Conservation (phyloP, 139 green algal genomes). For the Chlamydomonas eustigma region DNA sequence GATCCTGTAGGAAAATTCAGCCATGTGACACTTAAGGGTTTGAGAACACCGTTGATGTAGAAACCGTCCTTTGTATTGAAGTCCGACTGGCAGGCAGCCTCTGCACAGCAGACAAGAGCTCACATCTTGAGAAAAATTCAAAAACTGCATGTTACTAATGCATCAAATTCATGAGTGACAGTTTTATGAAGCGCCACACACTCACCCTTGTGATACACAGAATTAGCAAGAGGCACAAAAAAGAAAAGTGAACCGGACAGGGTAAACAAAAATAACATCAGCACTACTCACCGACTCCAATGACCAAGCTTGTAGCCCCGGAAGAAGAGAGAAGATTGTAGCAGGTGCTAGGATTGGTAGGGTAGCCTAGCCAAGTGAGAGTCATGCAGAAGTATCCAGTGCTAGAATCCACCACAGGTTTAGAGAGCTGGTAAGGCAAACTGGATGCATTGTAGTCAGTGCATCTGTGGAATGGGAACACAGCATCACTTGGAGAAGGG, state of each 20-base stretch:
- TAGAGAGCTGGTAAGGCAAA: neutral
- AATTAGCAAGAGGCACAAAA: neutral
- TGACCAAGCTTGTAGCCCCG: neutral
- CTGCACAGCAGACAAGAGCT: neutral
- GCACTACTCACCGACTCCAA: neutral
- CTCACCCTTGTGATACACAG: neutral
- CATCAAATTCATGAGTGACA: too few species aligned
- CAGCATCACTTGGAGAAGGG: neutral
- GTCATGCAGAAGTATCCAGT: conserved; percentile 2
- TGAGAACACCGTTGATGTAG: neutral
- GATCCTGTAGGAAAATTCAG: neutral
- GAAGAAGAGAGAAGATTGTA: neutral
- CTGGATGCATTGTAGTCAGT: neutral
- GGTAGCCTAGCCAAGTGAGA: neutral
- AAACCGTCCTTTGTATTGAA: neutral
- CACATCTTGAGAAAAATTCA: too few species aligned
- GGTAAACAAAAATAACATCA: neutral
- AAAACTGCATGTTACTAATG: too few species aligned
- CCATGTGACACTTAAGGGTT: neutral
- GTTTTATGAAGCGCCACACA: neutral
- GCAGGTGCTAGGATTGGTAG: neutral
- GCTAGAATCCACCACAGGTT: neutral
- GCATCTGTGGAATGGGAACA: conserved; percentile 7
- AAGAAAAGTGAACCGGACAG: neutral
- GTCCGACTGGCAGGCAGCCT: neutral